Base-by-base conservation (phyloP, 345 rosid species). In the Diplotaxis tenuifolia region DNA sequence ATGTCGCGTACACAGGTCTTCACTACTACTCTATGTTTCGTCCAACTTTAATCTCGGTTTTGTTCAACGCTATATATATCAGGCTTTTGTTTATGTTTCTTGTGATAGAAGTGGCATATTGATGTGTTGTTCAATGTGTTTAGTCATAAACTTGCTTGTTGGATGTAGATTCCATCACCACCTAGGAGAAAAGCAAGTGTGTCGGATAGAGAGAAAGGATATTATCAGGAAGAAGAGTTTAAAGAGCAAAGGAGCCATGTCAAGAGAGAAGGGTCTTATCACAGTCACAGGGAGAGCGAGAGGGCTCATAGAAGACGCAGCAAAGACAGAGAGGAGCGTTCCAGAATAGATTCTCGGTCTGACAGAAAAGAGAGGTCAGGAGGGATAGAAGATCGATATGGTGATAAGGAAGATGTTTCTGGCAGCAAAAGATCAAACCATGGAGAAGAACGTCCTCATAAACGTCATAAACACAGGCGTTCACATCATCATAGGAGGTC, bases 151-250 rank as follows among this genome's bases (percentile, higher is more conserved):
- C 31, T 27, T 40, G 27, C 9, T 61, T 49, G 34, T 64, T 65
- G 55, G 22, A 84, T 78, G 34, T 67, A 94, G 96, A 86, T 87
- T 52, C 97, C 97, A 5, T 88, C 96, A 62, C 97, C 92, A 3
- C 99, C 96, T 9, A 81, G 86, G 85, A 88, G 86, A 82, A 85
- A 68, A 72, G 71, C 55, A 65, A 83, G 77, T 22, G 79, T 82
- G 34, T 53, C 52, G 3, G 85, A 82, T 15, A 82, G 76, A 75
- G 93, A 85, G 67, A 83, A 79, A 11, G 65, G 6, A 4, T 49
- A 49, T 38, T 65, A 45, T 52, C 36, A 65, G 22, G 78, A 79
- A 61, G 70, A 85, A 77, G 63, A 74, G 73, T 68, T 67, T 70
- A 20, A 82, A 72, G 23, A 27, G 40, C 57, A 7, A 8, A 65